These are phyloP conservation scores for Selaginella moellendorffii DNA, from an alignment of 75 land plant species.

Conservation along the genomic window DNA sequence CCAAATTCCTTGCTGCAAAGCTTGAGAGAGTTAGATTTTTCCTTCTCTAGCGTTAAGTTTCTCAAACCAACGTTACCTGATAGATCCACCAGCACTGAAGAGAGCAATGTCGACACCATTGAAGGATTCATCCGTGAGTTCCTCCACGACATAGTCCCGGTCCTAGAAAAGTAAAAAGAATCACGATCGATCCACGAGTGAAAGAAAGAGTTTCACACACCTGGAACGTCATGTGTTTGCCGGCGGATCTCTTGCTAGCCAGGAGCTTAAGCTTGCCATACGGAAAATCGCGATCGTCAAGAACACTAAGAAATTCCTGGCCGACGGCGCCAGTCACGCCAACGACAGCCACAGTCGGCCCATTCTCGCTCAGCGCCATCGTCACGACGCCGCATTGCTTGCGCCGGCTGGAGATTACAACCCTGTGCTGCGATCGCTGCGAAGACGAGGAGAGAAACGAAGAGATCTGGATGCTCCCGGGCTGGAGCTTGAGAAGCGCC, in stretches of 20 bases:
- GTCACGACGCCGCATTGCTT: slow-evolving; percentile 23
- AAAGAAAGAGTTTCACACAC: slow-evolving; percentile 14
- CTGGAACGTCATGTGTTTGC: slow-evolving; percentile 53
- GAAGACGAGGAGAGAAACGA: no score
- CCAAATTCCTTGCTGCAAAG: slow-evolving; percentile 53
- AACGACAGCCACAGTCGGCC: slow-evolving; percentile 84
- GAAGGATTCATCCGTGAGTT: slow-evolving; percentile 69
- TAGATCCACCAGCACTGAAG: slow-evolving; percentile 93
- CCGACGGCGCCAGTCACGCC: slow-evolving; percentile 99
- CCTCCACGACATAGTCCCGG: slow-evolving; percentile 49
- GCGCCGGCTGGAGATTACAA: no score
- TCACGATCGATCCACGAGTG: not conserved
- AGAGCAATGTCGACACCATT: slow-evolving; percentile 77
- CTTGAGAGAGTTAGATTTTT: no score
- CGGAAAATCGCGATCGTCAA: slow-evolving; percentile 83
- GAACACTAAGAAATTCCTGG: slow-evolving; percentile 80
- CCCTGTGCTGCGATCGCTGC: no score
- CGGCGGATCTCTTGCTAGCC: slow-evolving; percentile 92
- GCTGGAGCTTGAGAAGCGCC: no score
- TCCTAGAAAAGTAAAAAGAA: slow-evolving; percentile 19
- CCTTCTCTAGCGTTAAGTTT: no score
- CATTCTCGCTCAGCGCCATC: slow-evolving; percentile 56
- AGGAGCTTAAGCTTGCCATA: slow-evolving; percentile 67
- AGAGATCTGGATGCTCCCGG: no score
- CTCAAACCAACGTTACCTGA: no score